Base-by-base conservation (phyloP, 1,139 yeast genomes). In the Nakaseomyces sp. region DNA sequence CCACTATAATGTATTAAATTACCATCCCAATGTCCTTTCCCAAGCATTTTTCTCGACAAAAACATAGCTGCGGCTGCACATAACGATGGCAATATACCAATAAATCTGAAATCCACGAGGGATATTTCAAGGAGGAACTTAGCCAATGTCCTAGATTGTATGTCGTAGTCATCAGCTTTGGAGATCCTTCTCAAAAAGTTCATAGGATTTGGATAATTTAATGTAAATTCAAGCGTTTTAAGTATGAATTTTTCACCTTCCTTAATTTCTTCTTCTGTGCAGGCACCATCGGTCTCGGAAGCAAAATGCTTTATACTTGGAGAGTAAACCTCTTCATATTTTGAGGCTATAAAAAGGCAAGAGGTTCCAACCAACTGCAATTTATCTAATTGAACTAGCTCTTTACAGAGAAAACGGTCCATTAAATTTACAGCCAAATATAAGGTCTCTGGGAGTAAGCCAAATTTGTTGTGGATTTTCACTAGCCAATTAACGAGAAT, bases 61-160 rank as follows among this genome's bases (percentile, higher is more conserved):
- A 80, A 86, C 95, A 89, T 89, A 35, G 96, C 85, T 30, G 94
- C 83, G 3, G 96, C 96, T 9, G 95, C 81, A 58, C 93, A 80
- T 51, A 82, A 72, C 10, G 95, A 83, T 10, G 96, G 96, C 50
- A 78, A 71, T 56, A 74, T 75, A 16, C 87, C 87, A 57, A 88
- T 76, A 60, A 89, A 82, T 55, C 80, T 76, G 62, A 84, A 83
- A 63, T 88, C 96, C 46, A 88, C 79, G 22, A 83, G 71, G 13
- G 91, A 77, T 40, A 88, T 80, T 63, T 89, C 97, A 49, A 89
- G 68, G 47, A 89, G 70, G 63, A 87, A 89, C 66, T 89, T 89
- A 28, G 95, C 97, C 54, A 89, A 74, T 12, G 96, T 88, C 64
- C 97, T 79, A 43, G 93, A 79, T 65, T 85, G 91, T 48, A 87